Percentiles rank a stretch among this genome's conserved stretches.
phyloP scores from a whole-genome alignment of 768 basidiomycete genomes.

The Pleurotus tuber-regium region DNA sequence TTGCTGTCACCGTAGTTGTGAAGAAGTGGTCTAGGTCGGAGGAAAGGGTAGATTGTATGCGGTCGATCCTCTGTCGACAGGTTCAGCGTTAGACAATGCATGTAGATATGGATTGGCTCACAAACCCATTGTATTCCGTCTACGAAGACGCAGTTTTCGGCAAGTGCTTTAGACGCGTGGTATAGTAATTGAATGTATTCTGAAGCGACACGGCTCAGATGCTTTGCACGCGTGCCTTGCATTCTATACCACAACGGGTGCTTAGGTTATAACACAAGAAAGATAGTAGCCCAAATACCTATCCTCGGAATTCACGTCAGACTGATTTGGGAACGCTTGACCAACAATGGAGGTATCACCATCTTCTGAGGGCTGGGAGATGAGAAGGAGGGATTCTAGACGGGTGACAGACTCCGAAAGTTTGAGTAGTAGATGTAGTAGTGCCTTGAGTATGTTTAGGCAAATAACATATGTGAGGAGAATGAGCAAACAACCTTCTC shows the following conservation, averaged over 20 bases:
- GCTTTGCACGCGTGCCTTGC: slow-evolving; percentile 69
- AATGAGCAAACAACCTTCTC: slow-evolving; percentile 60
- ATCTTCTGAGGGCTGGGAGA: slow-evolving; percentile 52
- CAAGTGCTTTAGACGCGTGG: slow-evolving; percentile 77
- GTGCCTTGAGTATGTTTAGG: slow-evolving; percentile 44
- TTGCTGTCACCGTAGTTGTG: slow-evolving; percentile 50
- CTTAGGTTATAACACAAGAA: neutral
- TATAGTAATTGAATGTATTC: slow-evolving; percentile 95
- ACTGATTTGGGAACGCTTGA: neutral
- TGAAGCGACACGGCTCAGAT: slow-evolving; percentile 78
- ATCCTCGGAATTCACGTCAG: slow-evolving; percentile 42
- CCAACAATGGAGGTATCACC: slow-evolving; percentile 24
- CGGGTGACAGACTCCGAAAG: slow-evolving; percentile 90
- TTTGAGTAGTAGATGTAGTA: slow-evolving; percentile 85
- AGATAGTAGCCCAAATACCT: slow-evolving; percentile 25
- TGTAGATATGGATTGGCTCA: slow-evolving; percentile 20
- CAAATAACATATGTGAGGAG: slow-evolving; percentile 3
- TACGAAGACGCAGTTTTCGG: slow-evolving; percentile 77
- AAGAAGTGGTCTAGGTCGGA: slow-evolving; percentile 87
- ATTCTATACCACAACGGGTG: slow-evolving; percentile 34
- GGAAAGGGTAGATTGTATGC: slow-evolving; percentile 80
- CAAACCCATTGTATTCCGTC: slow-evolving; percentile 84
- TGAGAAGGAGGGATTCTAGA: slow-evolving; percentile 81
- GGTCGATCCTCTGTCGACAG: slow-evolving; percentile 61
- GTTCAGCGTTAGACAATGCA: slow-evolving; percentile 12